phyloP scores from a whole-genome alignment of 164 flowering plant genomes.

The Chimonanthus praecox region DNA sequence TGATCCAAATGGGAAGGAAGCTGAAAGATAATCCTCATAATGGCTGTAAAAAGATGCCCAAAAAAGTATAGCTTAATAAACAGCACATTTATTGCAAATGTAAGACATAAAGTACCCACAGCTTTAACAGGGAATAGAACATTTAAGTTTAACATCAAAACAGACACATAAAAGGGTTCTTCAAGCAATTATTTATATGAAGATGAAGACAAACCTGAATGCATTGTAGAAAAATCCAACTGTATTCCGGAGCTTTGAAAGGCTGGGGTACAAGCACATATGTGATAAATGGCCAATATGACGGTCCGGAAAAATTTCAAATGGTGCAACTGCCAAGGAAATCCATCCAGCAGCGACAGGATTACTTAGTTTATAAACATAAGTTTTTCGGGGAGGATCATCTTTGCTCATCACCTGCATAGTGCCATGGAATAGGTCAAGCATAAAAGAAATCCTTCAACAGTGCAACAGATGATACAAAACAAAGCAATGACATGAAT shows the following conservation, averaged over 20 bases:
- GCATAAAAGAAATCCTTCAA: background rate
- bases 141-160: background rate
- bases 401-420: slow-evolving; percentile 84
- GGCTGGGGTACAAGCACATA: slow-evolving; percentile 59
- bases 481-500: too few species aligned
- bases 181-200: too few species aligned
- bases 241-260: slow-evolving; percentile 61
- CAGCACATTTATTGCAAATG: too few species aligned
- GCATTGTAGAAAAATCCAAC: slow-evolving; percentile 77
- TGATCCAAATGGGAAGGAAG: slow-evolving; percentile 90
- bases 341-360: slow-evolving; percentile 84
- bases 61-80: too few species aligned
- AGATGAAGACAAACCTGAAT: slow-evolving; percentile 51
- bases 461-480: background rate
- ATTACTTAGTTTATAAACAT: slow-evolving; percentile 63
- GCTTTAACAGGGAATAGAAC: background rate
- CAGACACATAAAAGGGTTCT: background rate
- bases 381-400: slow-evolving; percentile 82
- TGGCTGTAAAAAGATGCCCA: slow-evolving; percentile 41
- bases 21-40: slow-evolving; percentile 77
- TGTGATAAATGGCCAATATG: slow-evolving; percentile 56
- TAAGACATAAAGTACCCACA: background rate
- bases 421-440: background rate
- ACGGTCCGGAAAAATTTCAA: slow-evolving; percentile 70
- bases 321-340: slow-evolving; percentile 82